These are phyloP conservation scores for Trametes meyenii DNA, from an alignment of 768 basidiomycete genomes.

Conservation along the genomic window DNA sequence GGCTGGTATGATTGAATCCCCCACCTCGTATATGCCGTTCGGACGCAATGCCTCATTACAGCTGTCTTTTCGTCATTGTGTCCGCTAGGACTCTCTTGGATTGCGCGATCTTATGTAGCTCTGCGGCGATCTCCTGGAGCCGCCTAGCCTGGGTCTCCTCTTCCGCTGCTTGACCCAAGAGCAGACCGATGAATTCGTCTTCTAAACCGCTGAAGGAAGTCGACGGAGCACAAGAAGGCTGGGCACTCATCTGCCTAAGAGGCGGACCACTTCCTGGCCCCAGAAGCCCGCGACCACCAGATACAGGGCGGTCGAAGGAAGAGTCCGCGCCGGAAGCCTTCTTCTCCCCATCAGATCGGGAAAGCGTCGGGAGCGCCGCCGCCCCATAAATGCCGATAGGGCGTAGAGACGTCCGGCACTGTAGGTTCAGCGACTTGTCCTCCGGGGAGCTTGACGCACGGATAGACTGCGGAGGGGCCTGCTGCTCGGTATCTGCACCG, in stretches of 20 bases:
- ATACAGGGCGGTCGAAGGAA: background rate
- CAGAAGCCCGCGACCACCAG: background rate
- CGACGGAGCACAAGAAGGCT: background rate
- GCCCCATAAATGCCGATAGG: background rate
- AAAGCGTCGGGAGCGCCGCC: background rate
- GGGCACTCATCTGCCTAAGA: background rate
- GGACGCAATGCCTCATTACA: background rate
- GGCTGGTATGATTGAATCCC: background rate
- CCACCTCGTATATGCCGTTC: background rate
- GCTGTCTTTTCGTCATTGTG: background rate
- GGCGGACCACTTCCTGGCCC: background rate
- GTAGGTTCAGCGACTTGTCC: too few relatives aligned
- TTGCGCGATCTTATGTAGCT: conserved; percentile 13
- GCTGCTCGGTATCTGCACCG: background rate
- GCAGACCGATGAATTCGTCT: conserved; percentile 15
- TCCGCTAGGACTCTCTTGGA: conserved; percentile 14
- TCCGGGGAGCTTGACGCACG: too few relatives aligned
- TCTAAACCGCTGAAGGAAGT: conserved; percentile 8
- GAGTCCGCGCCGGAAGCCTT: too few relatives aligned
- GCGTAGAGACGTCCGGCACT: background rate
- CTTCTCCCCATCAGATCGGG: too few relatives aligned
- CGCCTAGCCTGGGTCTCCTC: conserved; percentile 16
- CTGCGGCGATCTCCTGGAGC: conserved; percentile 16
- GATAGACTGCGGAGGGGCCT: too few relatives aligned
- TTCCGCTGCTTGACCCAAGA: conserved; percentile 15